phyloP scores from a whole-genome alignment of 1,284 basidiomycete genomes.

The Puccinia horiana region DNA sequence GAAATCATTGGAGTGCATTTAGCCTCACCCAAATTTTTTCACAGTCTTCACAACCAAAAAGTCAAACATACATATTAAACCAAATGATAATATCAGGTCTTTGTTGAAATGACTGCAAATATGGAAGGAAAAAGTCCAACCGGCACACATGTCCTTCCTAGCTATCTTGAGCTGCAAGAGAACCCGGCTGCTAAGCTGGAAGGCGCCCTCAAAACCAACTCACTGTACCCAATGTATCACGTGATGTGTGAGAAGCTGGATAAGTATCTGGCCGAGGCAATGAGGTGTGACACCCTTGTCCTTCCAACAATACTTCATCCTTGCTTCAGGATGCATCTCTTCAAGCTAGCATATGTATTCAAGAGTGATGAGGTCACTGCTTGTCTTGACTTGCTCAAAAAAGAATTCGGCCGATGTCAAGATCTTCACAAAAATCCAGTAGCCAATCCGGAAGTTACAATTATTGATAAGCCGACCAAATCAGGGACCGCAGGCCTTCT shows the following conservation, averaged over 20 bases:
- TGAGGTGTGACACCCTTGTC: neutral
- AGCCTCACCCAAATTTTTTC: no score
- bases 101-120: neutral
- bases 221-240: conserved; percentile 18
- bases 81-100: neutral
- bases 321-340: neutral
- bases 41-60: neutral
- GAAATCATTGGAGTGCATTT: no score
- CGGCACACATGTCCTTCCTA: neutral
- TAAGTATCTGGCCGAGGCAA: neutral
- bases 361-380: neutral
- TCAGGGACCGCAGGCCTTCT: no score
- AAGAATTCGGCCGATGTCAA: no score
- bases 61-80: no score
- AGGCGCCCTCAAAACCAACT: neutral
- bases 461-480: no score
- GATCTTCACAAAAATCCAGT: no score
- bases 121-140: neutral
- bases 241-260: neutral
- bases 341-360: neutral
- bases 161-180: neutral
- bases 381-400: neutral
- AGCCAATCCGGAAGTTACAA: no score
- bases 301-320: neutral
- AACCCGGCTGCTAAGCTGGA: neutral